Conservation (phyloP, 768 basidiomycete genomes). For the Asterophora lycoperdoides region DNA sequence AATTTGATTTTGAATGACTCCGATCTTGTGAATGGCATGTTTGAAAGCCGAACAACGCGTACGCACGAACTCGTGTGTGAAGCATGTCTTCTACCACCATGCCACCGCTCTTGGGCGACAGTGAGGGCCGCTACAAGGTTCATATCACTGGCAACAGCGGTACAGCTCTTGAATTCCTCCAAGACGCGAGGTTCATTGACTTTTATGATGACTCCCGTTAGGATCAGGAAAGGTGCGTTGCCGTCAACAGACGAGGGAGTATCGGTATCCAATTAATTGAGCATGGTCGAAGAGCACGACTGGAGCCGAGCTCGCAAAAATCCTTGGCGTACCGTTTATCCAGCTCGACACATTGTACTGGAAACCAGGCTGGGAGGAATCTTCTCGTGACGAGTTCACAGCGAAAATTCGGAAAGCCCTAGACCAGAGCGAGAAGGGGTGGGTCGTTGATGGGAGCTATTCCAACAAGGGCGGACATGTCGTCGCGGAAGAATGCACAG, state of each 20-base stretch:
- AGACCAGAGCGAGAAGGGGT: conserved; percentile 32
- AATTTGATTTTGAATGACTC: too few species aligned
- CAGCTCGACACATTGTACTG: conserved; percentile 45
- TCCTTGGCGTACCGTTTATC: conserved; percentile 43
- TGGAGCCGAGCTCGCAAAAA: conserved; percentile 36
- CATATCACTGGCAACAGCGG: conserved; percentile 45
- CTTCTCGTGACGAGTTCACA: conserved; percentile 27
- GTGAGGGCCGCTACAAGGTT: conserved; percentile 42
- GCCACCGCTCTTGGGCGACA: conserved; percentile 41
- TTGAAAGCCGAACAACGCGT: too few species aligned
- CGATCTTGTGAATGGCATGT: background rate
- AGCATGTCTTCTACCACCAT: conserved; percentile 3
- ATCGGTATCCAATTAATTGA: background rate
- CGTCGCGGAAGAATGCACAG: conserved; percentile 38
- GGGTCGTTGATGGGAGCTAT: conserved; percentile 55
- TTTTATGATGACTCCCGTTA: conserved; percentile 2
- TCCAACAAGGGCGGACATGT: conserved; percentile 24
- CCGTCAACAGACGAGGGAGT: background rate
- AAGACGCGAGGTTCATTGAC: background rate
- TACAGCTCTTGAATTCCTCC: conserved; percentile 1
- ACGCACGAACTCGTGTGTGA: too few species aligned
- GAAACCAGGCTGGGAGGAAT: conserved; percentile 44
- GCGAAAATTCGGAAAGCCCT: conserved; percentile 27
- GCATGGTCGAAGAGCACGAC: conserved; percentile 42
- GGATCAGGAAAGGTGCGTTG: conserved; percentile 29